Conservation (phyloP, 1,284 basidiomycete species). For the Microbotryum silenes-acaulis region DNA sequence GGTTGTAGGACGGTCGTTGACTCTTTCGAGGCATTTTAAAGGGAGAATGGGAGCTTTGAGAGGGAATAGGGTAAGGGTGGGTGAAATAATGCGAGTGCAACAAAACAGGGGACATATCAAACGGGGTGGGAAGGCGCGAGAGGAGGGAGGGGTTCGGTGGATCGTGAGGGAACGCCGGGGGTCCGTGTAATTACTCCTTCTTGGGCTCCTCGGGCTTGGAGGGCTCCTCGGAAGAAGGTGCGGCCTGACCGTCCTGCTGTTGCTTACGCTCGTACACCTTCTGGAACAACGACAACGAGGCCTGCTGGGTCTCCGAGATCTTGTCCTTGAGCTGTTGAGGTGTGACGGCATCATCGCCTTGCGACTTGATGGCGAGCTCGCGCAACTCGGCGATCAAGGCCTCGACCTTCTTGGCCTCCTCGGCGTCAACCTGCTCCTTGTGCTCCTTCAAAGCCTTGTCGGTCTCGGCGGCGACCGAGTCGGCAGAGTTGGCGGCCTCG, state of each 20-base stretch:
- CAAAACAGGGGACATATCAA: too few species aligned
- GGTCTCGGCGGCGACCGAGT: slow-evolving; percentile 88
- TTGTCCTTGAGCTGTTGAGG: slow-evolving; percentile 83
- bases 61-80: too few species aligned
- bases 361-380: slow-evolving; percentile 85
- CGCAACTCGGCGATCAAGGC: slow-evolving; percentile 80
- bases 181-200: slow-evolving; percentile 1
- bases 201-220: slow-evolving; percentile 44
- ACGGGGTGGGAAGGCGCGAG: too few species aligned
- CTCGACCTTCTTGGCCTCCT: slow-evolving; percentile 88
- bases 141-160: too few species aligned
- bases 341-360: slow-evolving; percentile 73
- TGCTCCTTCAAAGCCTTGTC: slow-evolving; percentile 97
- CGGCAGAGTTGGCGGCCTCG: slow-evolving; percentile 95
- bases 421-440: slow-evolving; percentile 86
- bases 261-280: slow-evolving; percentile 81
- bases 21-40: too few species aligned
- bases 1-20: too few species aligned
- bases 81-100: too few species aligned
- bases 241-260: slow-evolving; percentile 46
- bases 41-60: too few species aligned
- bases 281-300: slow-evolving; percentile 94
- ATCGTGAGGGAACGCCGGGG: too few species aligned
- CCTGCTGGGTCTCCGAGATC: slow-evolving; percentile 92
- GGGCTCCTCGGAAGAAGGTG: slow-evolving; percentile 46